Evolutionary conservation across 2,329 filamentous ascomycete genomes (phyloP).

Genomic region (Atkinsonella texensis): DNA sequence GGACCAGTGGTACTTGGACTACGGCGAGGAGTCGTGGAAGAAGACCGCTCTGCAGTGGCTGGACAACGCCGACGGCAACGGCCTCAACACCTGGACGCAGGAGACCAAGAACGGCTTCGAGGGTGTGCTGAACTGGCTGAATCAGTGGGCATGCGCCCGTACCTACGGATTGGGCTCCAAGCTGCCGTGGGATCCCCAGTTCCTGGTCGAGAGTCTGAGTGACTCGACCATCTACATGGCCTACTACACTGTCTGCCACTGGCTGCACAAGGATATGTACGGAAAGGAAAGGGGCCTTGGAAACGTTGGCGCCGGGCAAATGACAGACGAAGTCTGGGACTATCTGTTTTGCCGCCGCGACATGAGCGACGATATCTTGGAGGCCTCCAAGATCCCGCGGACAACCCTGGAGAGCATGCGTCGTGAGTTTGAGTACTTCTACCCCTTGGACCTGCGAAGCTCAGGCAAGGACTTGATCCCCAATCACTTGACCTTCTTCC

Average conservation of each 20-base stretch:
- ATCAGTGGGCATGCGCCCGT: slow-evolving; percentile 88
- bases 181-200: slow-evolving; percentile 83
- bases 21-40: slow-evolving; percentile 84
- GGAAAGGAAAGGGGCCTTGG: slow-evolving; percentile 59
- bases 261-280: slow-evolving; percentile 75
- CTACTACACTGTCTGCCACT: slow-evolving; percentile 57
- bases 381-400: slow-evolving; percentile 58
- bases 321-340: slow-evolving; percentile 94
- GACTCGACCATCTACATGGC: slow-evolving; percentile 91
- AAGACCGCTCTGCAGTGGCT: slow-evolving; percentile 62
- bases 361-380: slow-evolving; percentile 50
- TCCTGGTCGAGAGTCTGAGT: slow-evolving; percentile 83
- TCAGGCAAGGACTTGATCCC: slow-evolving; percentile 89
- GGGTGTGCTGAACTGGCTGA: slow-evolving; percentile 81
- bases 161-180: slow-evolving; percentile 88
- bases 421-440: slow-evolving; percentile 93
- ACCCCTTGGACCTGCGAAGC: slow-evolving; percentile 77
- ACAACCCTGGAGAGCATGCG: slow-evolving; percentile 68
- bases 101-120: slow-evolving; percentile 74
- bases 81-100: slow-evolving; percentile 66
- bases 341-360: slow-evolving; percentile 78
- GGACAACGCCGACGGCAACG: slow-evolving; percentile 50
- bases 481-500: slow-evolving; percentile 90
- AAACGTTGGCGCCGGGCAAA: slow-evolving; percentile 67
- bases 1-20: slow-evolving; percentile 97